Evolutionary conservation across 805 yeast species (phyloP).

Genomic region (Sungouiozyma intestinalis): DNA sequence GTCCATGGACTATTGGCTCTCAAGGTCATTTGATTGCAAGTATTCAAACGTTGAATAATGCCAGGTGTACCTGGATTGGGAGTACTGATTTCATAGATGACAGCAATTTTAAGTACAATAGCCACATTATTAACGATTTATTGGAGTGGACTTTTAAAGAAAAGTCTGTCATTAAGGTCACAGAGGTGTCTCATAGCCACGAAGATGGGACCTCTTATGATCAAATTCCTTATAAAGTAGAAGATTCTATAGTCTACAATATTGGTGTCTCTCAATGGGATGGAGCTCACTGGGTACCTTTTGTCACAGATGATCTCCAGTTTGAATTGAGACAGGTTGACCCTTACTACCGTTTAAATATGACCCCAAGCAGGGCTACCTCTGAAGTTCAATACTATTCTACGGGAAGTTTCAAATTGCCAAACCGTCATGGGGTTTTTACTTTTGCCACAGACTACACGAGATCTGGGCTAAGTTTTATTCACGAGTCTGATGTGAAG

Average conservation of each 20-base stretch:
- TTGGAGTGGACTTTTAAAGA: constrained; percentile 68
- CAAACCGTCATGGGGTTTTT: constrained; percentile 96
- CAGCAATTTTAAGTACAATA: constrained; percentile 27
- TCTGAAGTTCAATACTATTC: constrained; percentile 41
- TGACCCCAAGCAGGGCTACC: constrained; percentile 34
- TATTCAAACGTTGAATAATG: constrained; percentile 69
- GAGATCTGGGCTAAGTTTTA: constrained; percentile 63
- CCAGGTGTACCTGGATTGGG: constrained; percentile 80
- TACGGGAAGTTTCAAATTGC: constrained; percentile 52
- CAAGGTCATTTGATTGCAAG: constrained; percentile 71
- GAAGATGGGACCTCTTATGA: constrained; percentile 34
- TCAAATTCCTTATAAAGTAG: constrained; percentile 52
- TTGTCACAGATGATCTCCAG: constrained; percentile 53
- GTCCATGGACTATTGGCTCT: constrained; percentile 66
- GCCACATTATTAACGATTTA: constrained; percentile 36
- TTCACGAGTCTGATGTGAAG: constrained; percentile 56
- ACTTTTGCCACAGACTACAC: constrained; percentile 71
- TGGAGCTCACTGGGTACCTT: constrained; percentile 63
- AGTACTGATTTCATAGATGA: constrained; percentile 43
- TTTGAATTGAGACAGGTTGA: constrained; percentile 83
- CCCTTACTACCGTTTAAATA: constrained; percentile 79
- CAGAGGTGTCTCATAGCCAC: constrained; percentile 45
- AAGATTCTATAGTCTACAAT: constrained; percentile 53
- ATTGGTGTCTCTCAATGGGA: constrained; percentile 40
- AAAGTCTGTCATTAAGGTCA: constrained; percentile 49